Evolutionary conservation across 129 eudicot genomes (phyloP).

Genomic region (Artemisia annua): DNA sequence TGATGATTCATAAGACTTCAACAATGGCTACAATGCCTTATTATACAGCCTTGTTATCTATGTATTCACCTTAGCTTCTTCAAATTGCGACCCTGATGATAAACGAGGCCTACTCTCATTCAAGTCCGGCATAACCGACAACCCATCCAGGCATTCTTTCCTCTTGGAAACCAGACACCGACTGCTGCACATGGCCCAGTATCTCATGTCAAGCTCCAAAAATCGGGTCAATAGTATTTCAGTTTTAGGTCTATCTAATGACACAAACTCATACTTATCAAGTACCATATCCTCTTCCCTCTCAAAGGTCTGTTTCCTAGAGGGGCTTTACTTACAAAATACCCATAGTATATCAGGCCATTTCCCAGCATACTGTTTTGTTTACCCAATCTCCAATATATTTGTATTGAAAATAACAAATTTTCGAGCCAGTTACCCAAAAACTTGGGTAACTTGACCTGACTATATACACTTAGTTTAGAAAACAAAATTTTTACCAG

Average conservation of each 20-base stretch:
- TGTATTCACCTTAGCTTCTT: constrained; percentile 4
- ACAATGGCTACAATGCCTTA: no score
- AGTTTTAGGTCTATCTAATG: constrained; percentile 30
- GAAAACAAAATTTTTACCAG: constrained; percentile 49
- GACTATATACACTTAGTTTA: constrained; percentile 32
- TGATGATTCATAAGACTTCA: no score
- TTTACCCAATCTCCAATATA: constrained; percentile 28
- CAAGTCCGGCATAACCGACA: constrained; percentile 40
- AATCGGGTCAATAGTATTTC: constrained; percentile 39
- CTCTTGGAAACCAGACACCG: constrained; percentile 54
- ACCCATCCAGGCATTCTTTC: constrained; percentile 54
- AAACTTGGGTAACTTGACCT: constrained; percentile 35
- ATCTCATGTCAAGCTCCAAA: constrained; percentile 32
- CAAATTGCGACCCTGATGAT: constrained; percentile 49
- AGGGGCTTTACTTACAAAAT: no score
- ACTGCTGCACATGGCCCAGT: constrained; percentile 57
- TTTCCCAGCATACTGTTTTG: not conserved
- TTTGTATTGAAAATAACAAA: constrained; percentile 45
- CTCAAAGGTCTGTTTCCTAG: no score
- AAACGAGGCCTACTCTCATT: constrained; percentile 45
- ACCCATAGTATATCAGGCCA: no score
- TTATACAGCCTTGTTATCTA: not conserved
- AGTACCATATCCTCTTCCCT: constrained; percentile 37
- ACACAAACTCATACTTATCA: constrained; percentile 12
- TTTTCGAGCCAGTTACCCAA: constrained; percentile 50